These are phyloP conservation scores for Exserohilum rostratum DNA, from an alignment of 2,329 filamentous ascomycete species.

Conservation along the genomic window DNA sequence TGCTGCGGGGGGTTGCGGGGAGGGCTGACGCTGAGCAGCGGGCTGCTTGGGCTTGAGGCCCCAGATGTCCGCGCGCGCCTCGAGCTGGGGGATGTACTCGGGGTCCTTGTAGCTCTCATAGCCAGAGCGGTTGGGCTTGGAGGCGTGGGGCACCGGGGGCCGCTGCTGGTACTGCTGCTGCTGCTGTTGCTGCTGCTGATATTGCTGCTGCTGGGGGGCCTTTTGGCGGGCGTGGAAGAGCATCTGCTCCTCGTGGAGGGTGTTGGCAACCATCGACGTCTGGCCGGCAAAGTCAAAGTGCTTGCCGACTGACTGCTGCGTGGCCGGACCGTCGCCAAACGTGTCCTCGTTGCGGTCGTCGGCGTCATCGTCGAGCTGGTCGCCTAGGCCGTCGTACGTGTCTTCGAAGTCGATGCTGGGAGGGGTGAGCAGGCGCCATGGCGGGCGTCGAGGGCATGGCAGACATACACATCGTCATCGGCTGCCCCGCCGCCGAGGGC, in stretches of 20 bases:
- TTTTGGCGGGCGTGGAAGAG: slow-evolving; percentile 77
- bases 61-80: slow-evolving; percentile 94
- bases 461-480: slow-evolving; percentile 67
- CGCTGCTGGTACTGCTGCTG: slow-evolving; percentile 40
- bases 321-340: slow-evolving; percentile 64
- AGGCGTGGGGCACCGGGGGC: slow-evolving; percentile 51
- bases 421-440: slow-evolving; percentile 52
- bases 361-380: slow-evolving; percentile 87
- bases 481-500: slow-evolving; percentile 68
- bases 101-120: slow-evolving; percentile 91
- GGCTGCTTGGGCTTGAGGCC: slow-evolving; percentile 70
- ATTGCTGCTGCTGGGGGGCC: slow-evolving; percentile 48
- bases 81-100: slow-evolving; percentile 84
- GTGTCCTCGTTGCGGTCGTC: slow-evolving; percentile 98
- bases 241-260: slow-evolving; percentile 88
- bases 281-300: slow-evolving; percentile 98
- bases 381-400: slow-evolving; percentile 93
- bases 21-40: slow-evolving; percentile 42
- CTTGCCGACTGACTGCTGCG: slow-evolving; percentile 70
- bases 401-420: slow-evolving; percentile 88
- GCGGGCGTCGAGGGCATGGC: slow-evolving; percentile 37
- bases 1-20: slow-evolving; percentile 28
- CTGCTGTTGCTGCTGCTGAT: slow-evolving; percentile 35
- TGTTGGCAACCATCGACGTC: slow-evolving; percentile 84
- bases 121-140: slow-evolving; percentile 74